phyloP scores from a whole-genome alignment of 768 basidiomycete genomes.

The Tricholoma hemisulphureum region DNA sequence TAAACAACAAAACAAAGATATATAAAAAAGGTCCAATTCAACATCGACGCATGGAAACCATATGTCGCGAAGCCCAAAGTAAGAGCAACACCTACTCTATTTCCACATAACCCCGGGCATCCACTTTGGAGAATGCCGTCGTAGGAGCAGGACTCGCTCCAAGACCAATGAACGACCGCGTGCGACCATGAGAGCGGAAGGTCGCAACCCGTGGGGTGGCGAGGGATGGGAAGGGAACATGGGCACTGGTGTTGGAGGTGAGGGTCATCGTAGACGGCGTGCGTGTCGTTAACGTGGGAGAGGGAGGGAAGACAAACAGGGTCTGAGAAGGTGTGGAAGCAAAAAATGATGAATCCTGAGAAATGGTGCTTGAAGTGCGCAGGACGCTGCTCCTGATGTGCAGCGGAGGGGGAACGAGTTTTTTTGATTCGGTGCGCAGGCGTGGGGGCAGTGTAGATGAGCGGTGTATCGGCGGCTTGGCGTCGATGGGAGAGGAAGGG shows the following conservation, averaged over 20 bases:
- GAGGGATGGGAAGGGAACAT: constrained; percentile 55
- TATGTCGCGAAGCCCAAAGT: constrained; percentile 19
- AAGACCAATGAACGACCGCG: constrained; percentile 72
- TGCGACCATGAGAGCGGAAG: constrained; percentile 62
- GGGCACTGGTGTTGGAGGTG: constrained; percentile 54
- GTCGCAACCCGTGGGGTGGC: constrained; percentile 71
- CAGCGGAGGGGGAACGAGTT: constrained; percentile 55
- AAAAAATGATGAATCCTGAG: constrained; percentile 20
- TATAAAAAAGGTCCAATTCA: constrained; percentile 15
- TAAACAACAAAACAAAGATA: constrained; percentile 2
- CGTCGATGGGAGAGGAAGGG: constrained; percentile 66
- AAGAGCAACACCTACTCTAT: constrained; percentile 32
- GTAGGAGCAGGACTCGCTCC: constrained; percentile 71
- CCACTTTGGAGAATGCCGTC: constrained; percentile 79
- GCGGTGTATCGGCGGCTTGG: constrained; percentile 25
- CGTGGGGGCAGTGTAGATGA: constrained; percentile 37
- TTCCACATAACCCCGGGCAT: constrained; percentile 78
- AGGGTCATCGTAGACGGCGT: constrained; percentile 84
- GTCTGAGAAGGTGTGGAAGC: constrained; percentile 59
- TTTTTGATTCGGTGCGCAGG: constrained; percentile 52
- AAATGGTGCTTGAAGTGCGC: constrained; percentile 27
- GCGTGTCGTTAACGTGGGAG: constrained; percentile 54
- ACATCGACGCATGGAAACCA: constrained; percentile 20
- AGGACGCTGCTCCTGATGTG: constrained; percentile 44
- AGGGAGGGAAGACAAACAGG: constrained; percentile 84